Evolutionary conservation across 2,329 filamentous ascomycete genomes (phyloP), one percentile per base, ranked within the genome.

Genomic region (Fusarium sp.): DNA sequence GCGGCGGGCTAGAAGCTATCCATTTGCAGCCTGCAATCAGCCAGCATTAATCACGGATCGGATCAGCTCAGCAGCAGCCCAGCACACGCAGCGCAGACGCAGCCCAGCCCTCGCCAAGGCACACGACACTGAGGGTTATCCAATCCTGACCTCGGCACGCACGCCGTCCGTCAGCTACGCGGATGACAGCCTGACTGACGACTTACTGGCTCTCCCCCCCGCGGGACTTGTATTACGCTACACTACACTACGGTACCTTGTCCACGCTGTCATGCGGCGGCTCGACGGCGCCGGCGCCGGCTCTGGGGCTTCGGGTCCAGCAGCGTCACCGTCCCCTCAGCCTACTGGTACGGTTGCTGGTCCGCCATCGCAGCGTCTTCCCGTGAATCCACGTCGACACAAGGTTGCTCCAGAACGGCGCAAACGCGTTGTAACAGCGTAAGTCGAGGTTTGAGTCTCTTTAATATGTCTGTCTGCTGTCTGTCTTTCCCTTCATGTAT

Each of bases 351-450:
- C 40, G 20, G 40, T 11, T 45, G 20, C 40, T 40, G 45, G 37
- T 40, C 76, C 75, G 70, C 77, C 79, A 43, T 74, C 75, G 33
- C 79, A 84, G 63, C 83, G 86, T 63, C 80, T 88, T 71, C 86
- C 86, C 32, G 86, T 88, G 72, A 87, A 88, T 75, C 86, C 86
- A 60, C 85, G 86, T 58, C 82, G 85, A 61, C 83, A 86, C 73
- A 86, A 86, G 79, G 86, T 88, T 59, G 78, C 84, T 27, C 82
- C 84, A 5, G 85, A 86, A 56, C 79, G 86, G 69, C 83, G 86
- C 61, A 87, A 87, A 78, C 84, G 86, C 52, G 86, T 88, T 57
- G 82, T 83, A 17, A 86, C 85, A 65, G 86, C 86, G 86, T 88
- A 80, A 84, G 86, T 84, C 14, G 30, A 32, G 40, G 10, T 66